Evolutionary conservation across 2,329 filamentous ascomycete genomes (phyloP).

Genomic region (Alternaria postmessia): DNA sequence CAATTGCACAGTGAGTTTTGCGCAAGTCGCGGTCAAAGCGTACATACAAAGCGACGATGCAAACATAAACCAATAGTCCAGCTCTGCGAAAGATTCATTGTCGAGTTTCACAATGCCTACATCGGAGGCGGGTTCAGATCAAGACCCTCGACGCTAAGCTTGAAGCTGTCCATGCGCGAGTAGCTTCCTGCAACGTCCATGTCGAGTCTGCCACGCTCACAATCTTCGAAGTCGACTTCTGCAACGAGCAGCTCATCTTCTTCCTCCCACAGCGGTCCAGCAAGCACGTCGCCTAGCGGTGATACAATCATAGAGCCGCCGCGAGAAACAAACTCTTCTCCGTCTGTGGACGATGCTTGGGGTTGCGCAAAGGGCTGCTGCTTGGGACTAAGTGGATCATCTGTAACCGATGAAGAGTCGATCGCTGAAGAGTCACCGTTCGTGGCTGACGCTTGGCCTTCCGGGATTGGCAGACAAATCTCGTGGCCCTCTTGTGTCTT

Average conservation of each 20-base stretch:
- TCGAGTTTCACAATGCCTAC: not conserved
- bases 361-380: slow-evolving; percentile 19
- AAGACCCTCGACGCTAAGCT: slow-evolving; percentile 66
- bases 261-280: slow-evolving; percentile 82
- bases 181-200: slow-evolving; percentile 87
- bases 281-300: slow-evolving; percentile 80
- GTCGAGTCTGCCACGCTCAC: slow-evolving; percentile 80
- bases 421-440: slow-evolving; percentile 36
- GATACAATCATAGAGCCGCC: slow-evolving; percentile 86
- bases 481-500: slow-evolving; percentile 55
- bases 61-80: not conserved
- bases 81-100: not conserved
- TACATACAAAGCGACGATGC: not conserved
- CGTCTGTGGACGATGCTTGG: slow-evolving; percentile 16
- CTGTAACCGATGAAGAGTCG: slow-evolving; percentile 21
- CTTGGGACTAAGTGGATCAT: slow-evolving; percentile 28
- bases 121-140: slow-evolving; percentile 67
- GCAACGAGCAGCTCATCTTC: slow-evolving; percentile 72
- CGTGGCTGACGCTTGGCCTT: slow-evolving; percentile 8
- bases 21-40: not conserved
- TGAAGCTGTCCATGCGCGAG: slow-evolving; percentile 74
- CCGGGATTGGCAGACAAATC: slow-evolving; percentile 53
- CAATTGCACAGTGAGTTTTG: not conserved
- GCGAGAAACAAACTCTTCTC: slow-evolving; percentile 67
- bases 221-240: slow-evolving; percentile 89